Evolutionary conservation across 2,329 filamentous ascomycete genomes (phyloP).

Genomic region (Trichoderma koningii): DNA sequence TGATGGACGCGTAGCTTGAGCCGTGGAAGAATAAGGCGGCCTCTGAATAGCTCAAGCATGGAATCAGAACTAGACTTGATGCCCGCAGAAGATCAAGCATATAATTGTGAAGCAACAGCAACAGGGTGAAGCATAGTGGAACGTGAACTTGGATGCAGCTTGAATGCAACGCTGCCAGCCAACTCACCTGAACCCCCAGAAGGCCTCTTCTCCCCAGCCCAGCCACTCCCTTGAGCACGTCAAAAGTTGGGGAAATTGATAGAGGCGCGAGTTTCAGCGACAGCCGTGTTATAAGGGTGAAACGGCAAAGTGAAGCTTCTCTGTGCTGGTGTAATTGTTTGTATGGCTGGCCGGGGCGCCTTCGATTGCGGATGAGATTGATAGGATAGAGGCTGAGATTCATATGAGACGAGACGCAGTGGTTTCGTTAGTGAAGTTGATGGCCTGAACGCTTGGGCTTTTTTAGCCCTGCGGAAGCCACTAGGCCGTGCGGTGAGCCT

Average conservation of each 20-base stretch:
- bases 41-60: neutral
- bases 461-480: slow-evolving; percentile 16
- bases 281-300: neutral
- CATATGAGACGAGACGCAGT: neutral
- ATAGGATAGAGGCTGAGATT: neutral
- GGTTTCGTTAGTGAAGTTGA: slow-evolving; percentile 11
- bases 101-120: neutral
- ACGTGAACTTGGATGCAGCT: neutral
- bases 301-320: neutral
- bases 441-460: slow-evolving; percentile 3
- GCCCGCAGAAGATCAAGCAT: neutral
- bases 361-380: neutral
- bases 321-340: neutral
- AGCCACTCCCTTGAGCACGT: slow-evolving; percentile 9
- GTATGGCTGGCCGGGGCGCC: slow-evolving; percentile 1
- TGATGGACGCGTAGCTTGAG: neutral
- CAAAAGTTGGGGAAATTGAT: neutral
- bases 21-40: neutral
- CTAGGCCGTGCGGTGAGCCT: slow-evolving; percentile 3
- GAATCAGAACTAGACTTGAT: neutral
- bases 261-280: neutral
- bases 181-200: slow-evolving; percentile 15
- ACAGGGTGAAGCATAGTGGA: neutral
- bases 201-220: neutral
- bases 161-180: slow-evolving; percentile 10